Conservation (phyloP, 306 rosid species). For the Ochetophila trinervis region DNA sequence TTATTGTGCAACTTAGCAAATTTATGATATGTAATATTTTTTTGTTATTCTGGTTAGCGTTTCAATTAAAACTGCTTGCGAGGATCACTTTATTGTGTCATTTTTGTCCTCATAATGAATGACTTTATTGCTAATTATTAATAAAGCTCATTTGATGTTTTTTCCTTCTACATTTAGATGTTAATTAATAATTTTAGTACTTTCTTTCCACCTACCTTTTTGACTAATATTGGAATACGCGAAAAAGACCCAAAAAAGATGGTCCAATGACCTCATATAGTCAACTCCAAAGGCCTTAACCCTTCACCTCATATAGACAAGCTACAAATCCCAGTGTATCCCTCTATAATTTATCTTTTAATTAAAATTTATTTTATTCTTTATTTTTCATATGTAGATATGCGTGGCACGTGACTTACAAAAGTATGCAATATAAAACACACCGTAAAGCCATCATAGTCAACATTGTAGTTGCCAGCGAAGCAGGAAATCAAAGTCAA, state of each 20-base stretch:
- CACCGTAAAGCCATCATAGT: background rate
- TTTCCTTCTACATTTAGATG: background rate
- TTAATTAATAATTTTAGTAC: background rate
- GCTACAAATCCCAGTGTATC: background rate
- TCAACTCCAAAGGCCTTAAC: background rate
- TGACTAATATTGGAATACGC: constrained; percentile 26
- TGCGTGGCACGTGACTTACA: background rate
- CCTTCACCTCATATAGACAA: background rate
- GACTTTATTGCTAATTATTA: constrained; percentile 2
- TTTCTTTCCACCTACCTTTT: constrained; percentile 32
- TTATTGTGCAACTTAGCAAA: background rate
- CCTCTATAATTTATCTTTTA: background rate
- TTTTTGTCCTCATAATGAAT: background rate
- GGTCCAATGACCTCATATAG: background rate
- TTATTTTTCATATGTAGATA: background rate
- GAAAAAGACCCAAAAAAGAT: constrained; percentile 25
- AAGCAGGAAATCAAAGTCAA: constrained; percentile 23
- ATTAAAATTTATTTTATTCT: too few relatives aligned
- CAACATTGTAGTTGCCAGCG: constrained; percentile 13
- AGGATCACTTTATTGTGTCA: background rate
- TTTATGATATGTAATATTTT: background rate
- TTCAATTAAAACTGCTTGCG: background rate
- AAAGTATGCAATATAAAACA: constrained; percentile 8
- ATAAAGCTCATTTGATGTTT: background rate
- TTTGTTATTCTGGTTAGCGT: background rate